phyloP scores from a whole-genome alignment of 192 early-diverging fungal genomes.

The Backusella parvicylindrica region DNA sequence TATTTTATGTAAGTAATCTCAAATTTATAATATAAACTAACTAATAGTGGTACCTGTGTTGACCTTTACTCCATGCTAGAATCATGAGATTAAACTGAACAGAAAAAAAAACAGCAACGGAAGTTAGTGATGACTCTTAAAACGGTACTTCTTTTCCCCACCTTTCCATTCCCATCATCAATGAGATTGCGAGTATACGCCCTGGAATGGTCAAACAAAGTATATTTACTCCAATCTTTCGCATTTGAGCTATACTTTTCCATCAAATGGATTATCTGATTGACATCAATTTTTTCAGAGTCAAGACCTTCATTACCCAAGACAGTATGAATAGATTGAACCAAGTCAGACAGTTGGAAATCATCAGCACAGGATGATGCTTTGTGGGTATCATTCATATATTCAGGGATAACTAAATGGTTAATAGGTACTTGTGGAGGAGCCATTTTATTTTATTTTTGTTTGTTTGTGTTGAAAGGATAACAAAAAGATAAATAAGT shows the following conservation, averaged over 20 bases:
- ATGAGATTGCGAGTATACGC: constrained; percentile 87
- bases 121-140: background rate
- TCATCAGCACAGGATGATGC: background rate
- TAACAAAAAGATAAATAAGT: background rate
- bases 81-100: constrained; percentile 84
- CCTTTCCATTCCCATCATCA: constrained; percentile 84
- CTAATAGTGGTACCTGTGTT: constrained; percentile 42
- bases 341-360: background rate
- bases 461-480: background rate
- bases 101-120: background rate
- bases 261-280: constrained; percentile 62
- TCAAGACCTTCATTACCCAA: constrained; percentile 55
- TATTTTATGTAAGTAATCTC: constrained; percentile 27
- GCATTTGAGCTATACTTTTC: constrained; percentile 60
- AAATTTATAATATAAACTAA: background rate
- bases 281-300: constrained; percentile 51
- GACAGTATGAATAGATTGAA: constrained; percentile 41
- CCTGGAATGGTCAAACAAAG: constrained; percentile 64
- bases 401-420: background rate
- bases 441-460: background rate
- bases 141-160: constrained; percentile 1
- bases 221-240: constrained; percentile 74
- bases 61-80: constrained; percentile 76
- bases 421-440: constrained; percentile 2
- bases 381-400: background rate